Evolutionary conservation across 1,139 yeast genomes (phyloP).

Genomic region (Debaryomyces nepalensis): DNA sequence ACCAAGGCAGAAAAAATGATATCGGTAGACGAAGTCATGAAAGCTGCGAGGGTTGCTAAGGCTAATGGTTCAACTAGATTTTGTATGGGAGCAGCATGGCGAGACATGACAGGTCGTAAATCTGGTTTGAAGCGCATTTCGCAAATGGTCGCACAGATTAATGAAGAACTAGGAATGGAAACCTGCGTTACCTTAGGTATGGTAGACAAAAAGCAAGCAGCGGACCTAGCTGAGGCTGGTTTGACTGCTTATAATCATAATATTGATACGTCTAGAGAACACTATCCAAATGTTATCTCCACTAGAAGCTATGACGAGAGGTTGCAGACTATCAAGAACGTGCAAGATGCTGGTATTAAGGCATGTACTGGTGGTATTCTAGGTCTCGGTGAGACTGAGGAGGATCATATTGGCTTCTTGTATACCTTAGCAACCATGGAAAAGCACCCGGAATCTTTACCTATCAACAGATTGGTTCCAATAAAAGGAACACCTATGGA

Average conservation of each 20-base stretch:
- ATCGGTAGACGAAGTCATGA: conserved; percentile 61
- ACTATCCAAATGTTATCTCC: conserved; percentile 71
- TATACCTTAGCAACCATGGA: conserved; percentile 70
- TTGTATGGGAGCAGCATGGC: conserved; percentile 90
- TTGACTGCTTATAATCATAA: conserved; percentile 83
- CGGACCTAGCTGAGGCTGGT: conserved; percentile 64
- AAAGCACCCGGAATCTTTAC: conserved; percentile 77
- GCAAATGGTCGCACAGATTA: conserved; percentile 67
- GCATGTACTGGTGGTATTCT: conserved; percentile 84
- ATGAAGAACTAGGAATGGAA: conserved; percentile 67
- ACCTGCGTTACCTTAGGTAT: conserved; percentile 83
- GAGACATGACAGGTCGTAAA: conserved; percentile 82
- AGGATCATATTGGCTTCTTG: conserved; percentile 72
- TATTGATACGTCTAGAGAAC: conserved; percentile 78
- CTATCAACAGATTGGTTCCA: conserved; percentile 80
- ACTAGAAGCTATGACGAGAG: conserved; percentile 76
- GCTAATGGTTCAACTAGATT: conserved; percentile 75
- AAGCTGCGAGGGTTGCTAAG: conserved; percentile 68
- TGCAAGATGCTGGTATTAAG: conserved; percentile 65
- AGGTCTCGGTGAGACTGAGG: conserved; percentile 76
- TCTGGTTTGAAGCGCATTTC: conserved; percentile 65
- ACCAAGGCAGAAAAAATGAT: conserved; percentile 69
- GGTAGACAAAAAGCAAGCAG: conserved; percentile 67
- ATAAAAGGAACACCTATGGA: conserved; percentile 81
- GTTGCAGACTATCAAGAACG: conserved; percentile 64